Evolutionary conservation across 2,329 filamentous ascomycete genomes (phyloP), one percentile per base, ranked within the genome.

Genomic region (Colletotrichum tamarilloi): DNA sequence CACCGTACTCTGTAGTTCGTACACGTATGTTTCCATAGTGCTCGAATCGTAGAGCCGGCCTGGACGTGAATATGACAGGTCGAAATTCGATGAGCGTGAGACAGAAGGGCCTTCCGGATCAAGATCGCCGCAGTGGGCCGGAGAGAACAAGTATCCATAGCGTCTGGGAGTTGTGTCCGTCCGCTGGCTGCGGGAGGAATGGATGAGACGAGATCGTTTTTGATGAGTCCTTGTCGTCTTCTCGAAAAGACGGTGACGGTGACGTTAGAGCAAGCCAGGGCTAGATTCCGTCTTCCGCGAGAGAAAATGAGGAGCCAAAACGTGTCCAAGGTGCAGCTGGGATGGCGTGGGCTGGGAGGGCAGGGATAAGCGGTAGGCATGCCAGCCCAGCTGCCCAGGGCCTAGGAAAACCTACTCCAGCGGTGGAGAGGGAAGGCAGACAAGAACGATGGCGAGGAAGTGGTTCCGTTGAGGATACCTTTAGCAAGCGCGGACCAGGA

Each of bases 221-320:
- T 62, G 58, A 55, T 26, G 42, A 46, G 24, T 58, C 55, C 59
- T 68, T 16, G 70, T 64, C 42, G 35, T 53, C 26, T 72, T 64
- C 66, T 73, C 70, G 66, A 73, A 73, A 73, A 73, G 70, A 73
- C 70, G 70, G 70, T 73, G 71, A 73, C 71, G 71, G 71, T 72
- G 71, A 73, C 71, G 71, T 72, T 73, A 42, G 62, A 67, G 58
- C 32, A 30, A 46, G 22, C 70, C 66, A 69, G 70, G 66, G 71
- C 32, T 5, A 56, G 66, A 35, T 73, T 62, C 71, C 71, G 71
- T 49, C 60, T 73, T 73, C 71, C 71, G 67, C 67, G 71, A 72
- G 56, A 57, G 60, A 72, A 65, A 42, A 71, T 67, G 67, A 73
- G 62, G 69, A 72, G 69, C 69, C 69, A 72, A 68, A 71, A 66